Percentiles rank a stretch among this genome's conserved stretches.
These are phyloP conservation scores for Brassica napus DNA, from an alignment of 345 rosid species.

Conservation along the genomic window Da-Ae NC_063443.1:15882001-15882500, in stretches of 20 bases:
- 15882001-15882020: slow-evolving; percentile 74
- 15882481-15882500: not conserved
- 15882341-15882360: slow-evolving; percentile 43
- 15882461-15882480: slow-evolving; percentile 6
- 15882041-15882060: slow-evolving; percentile 66
- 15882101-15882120: slow-evolving; percentile 69
- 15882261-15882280: slow-evolving; percentile 22
- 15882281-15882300: slow-evolving; percentile 16
- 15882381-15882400: slow-evolving; percentile 30
- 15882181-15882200: slow-evolving; percentile 88
- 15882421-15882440: slow-evolving; percentile 27
- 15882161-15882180: slow-evolving; percentile 81
- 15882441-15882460: not conserved
- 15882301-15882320: slow-evolving; percentile 44
- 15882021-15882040: slow-evolving; percentile 66
- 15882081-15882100: slow-evolving; percentile 84
- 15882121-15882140: slow-evolving; percentile 61
- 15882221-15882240: slow-evolving; percentile 61
- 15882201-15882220: slow-evolving; percentile 86
- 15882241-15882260: slow-evolving; percentile 3
- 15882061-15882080: slow-evolving; percentile 69
- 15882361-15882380: slow-evolving; percentile 60
- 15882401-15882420: slow-evolving; percentile 43
- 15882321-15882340: slow-evolving; percentile 42
- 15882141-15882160: slow-evolving; percentile 71